A percentile compares a stretch with the other conserved stretches of the same genome.
Conservation (phyloP, 192 early-diverging fungal species). For the Backusella luteola region DNA sequence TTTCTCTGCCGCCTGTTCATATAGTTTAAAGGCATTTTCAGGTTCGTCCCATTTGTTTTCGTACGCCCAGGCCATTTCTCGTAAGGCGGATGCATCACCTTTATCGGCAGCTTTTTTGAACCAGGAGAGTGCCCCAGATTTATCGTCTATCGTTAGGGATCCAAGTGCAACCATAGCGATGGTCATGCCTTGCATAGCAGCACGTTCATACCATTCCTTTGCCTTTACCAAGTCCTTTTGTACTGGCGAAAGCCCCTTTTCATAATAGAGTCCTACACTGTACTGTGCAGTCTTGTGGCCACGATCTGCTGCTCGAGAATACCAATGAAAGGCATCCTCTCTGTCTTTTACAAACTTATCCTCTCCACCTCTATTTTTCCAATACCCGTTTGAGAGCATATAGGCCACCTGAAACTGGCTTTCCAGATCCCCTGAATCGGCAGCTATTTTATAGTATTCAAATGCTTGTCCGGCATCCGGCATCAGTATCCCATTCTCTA, state of each 20-base stretch:
- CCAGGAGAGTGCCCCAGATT: slow-evolving; percentile 16
- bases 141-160: neutral
- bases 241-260: slow-evolving; percentile 25
- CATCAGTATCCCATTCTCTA: slow-evolving; percentile 1
- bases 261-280: slow-evolving; percentile 35
- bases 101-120: slow-evolving; percentile 33
- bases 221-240: slow-evolving; percentile 29
- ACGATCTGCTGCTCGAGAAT: slow-evolving; percentile 26
- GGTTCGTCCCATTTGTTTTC: slow-evolving; percentile 12
- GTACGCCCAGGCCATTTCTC: slow-evolving; percentile 34
- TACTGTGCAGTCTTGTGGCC: slow-evolving; percentile 31
- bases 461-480: slow-evolving; percentile 16
- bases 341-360: slow-evolving; percentile 9
- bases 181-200: slow-evolving; percentile 18
- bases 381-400: slow-evolving; percentile 38
- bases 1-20: slow-evolving; percentile 32
- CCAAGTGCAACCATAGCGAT: slow-evolving; percentile 22
- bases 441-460: slow-evolving; percentile 27
- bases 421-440: slow-evolving; percentile 20
- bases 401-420: slow-evolving; percentile 29
- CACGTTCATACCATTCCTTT: slow-evolving; percentile 23
- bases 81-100: slow-evolving; percentile 24
- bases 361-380: neutral
- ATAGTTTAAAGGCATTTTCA: slow-evolving; percentile 25
- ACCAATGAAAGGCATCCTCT: slow-evolving; percentile 37